Base-by-base conservation (phyloP, 148 eudicot species). In the Rhododendron williamsianum region DNA sequence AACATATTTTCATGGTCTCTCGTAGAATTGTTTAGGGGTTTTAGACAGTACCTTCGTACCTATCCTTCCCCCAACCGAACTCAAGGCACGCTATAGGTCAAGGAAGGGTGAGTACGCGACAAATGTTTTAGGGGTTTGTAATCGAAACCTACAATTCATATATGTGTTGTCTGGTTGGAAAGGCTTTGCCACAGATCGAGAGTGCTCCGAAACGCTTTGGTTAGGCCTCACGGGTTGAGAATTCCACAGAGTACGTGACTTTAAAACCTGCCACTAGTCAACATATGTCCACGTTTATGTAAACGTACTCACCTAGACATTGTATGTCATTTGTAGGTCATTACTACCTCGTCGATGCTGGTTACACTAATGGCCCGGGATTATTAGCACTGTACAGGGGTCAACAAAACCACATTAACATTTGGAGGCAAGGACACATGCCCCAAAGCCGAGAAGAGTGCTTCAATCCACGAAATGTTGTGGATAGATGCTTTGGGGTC, bases 351-450 rank as follows among this genome's bases (percentile, higher is more conserved):
- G 72, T 73, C 49, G 79, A 86, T 76, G 84, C 60, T 9, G 88
- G 88, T 19, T 89, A 89, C 72, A 81, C 86, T 74, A 86, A 81
- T 81, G 88, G 82, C 8, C 41, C 51, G 30, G 83, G 83, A 4
- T 86, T 89, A 21, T 86, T 89, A 52, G 74, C 90, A 46, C 88
- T 81, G 3, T 84, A 48, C 69, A 80, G 71, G 76, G 87, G 82
- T 11, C 74, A 63, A 27, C 12, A 10, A 52, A 83, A 88, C 72
- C 87, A 84, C 15, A 56, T 56, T 3, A 56, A 18, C 23, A 16
- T 16, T 3, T 63, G 69, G 69, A 63, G 69, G 69, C 72, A 84
- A 49, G 81, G 65, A 5, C 30, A 35, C 33, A 36, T 15, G 21
- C 87, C 76, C 36, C 15, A 21, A 8, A 11, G 23, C 6, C 79